These are phyloP conservation scores for Cytospora schulzeri DNA, from an alignment of 2,329 filamentous ascomycete species.

Conservation along the genomic window DNA sequence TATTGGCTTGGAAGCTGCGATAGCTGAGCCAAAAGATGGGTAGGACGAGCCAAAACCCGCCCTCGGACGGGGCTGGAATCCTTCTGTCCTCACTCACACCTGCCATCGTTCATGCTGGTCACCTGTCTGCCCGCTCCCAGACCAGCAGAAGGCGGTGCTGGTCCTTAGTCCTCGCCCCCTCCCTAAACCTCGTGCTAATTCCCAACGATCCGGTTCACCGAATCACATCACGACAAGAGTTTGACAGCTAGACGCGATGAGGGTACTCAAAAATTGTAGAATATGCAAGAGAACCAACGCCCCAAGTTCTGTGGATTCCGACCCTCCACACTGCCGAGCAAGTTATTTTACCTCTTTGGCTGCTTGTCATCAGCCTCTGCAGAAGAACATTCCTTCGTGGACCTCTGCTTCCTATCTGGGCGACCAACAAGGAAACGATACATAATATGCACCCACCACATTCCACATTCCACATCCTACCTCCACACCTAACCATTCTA, in stretches of 20 bases:
- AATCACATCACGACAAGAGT: background rate
- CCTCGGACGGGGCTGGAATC: too few species aligned
- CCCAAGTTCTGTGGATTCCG: background rate
- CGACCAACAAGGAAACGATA: constrained; percentile 6
- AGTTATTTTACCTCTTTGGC: background rate
- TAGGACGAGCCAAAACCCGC: too few species aligned
- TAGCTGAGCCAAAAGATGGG: background rate
- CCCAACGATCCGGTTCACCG: background rate
- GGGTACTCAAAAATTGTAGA: background rate
- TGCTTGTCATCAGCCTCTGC: background rate
- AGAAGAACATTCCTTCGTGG: background rate
- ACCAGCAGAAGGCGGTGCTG: background rate
- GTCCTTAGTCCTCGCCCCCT: background rate
- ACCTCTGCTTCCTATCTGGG: background rate
- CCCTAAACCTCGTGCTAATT: background rate
- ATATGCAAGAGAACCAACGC: background rate
- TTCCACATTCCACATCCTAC: too few species aligned
- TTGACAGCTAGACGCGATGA: background rate
- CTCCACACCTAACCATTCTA: background rate
- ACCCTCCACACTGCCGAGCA: background rate
- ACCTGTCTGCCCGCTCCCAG: background rate
- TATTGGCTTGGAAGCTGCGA: constrained; percentile 7
- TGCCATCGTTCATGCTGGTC: background rate
- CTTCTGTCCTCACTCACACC: background rate
- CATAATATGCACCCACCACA: background rate